Evolutionary conservation across 805 yeast species (phyloP).

Genomic region (Nakazawaea molendinolei): DNA sequence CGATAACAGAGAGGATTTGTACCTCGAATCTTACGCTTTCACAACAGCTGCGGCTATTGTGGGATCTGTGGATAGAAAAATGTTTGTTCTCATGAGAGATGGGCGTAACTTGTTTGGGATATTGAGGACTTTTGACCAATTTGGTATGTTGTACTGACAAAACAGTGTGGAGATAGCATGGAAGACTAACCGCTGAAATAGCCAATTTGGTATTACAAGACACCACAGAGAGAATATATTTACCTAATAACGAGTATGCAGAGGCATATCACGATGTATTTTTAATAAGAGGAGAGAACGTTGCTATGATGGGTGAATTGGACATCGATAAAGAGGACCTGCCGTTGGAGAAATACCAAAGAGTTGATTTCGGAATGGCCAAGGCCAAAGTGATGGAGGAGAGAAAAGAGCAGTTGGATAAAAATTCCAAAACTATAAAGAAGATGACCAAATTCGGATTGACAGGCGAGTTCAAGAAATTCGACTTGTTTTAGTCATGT

Average conservation of each 20-base stretch:
- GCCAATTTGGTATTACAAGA: conserved; percentile 91
- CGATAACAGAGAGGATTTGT: conserved; percentile 40
- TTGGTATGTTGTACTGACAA: conserved; percentile 31
- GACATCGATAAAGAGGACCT: conserved; percentile 82
- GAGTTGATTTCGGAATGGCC: conserved; percentile 57
- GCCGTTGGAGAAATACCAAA: conserved; percentile 49
- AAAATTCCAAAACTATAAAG: conserved; percentile 40
- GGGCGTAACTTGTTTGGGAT: conserved; percentile 87
- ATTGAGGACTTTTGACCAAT: conserved; percentile 91
- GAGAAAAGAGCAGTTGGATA: conserved; percentile 28
- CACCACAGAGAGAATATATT: conserved; percentile 77
- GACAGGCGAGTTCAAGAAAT: conserved; percentile 48
- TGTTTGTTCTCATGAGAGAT: conserved; percentile 81
- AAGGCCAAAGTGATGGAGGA: conserved; percentile 27
- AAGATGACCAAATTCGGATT: conserved; percentile 46
- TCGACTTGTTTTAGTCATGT: conserved; percentile 40
- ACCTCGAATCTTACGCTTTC: conserved; percentile 74
- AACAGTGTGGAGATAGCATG: background rate
- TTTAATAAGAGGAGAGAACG: conserved; percentile 93
- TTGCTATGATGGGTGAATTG: conserved; percentile 88
- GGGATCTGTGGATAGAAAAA: conserved; percentile 77
- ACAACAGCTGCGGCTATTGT: conserved; percentile 89
- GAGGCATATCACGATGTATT: conserved; percentile 56
- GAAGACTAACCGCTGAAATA: conserved; percentile 6
- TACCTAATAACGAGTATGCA: conserved; percentile 51